phyloP scores from a whole-genome alignment of 805 yeast genomes.

The Cyberlindnera euphorbiiphila region DNA sequence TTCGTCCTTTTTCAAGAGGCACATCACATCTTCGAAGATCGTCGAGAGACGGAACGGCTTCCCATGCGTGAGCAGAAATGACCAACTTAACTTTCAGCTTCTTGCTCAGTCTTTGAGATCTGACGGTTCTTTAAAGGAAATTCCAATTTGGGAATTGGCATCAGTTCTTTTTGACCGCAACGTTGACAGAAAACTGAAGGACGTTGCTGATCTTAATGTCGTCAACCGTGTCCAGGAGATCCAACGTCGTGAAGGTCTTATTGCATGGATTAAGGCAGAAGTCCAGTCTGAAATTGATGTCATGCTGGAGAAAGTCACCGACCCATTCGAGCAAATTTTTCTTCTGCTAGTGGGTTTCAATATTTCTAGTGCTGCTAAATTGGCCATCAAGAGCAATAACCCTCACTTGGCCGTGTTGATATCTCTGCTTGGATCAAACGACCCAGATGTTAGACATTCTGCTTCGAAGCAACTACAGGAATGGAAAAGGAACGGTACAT shows the following conservation, averaged over 20 bases:
- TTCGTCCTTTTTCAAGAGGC: constrained; percentile 22
- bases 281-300: constrained; percentile 34
- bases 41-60: constrained; percentile 31
- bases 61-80: constrained; percentile 35
- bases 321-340: constrained; percentile 50
- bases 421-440: constrained; percentile 69
- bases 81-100: constrained; percentile 30
- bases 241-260: constrained; percentile 42
- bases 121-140: constrained; percentile 25
- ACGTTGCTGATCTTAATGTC: constrained; percentile 23
- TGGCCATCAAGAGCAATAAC: constrained; percentile 59
- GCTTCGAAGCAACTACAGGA: constrained; percentile 60
- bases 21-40: constrained; percentile 25
- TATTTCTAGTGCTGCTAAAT: constrained; percentile 54
- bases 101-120: constrained; percentile 22
- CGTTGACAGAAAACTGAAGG: constrained; percentile 18
- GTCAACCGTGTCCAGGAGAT: constrained; percentile 28
- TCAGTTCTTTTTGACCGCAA: constrained; percentile 56
- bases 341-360: constrained; percentile 50
- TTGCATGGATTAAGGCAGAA: constrained; percentile 53
- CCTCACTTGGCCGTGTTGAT: constrained; percentile 68
- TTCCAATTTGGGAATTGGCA: constrained; percentile 49
- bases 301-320: constrained; percentile 35
- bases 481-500: constrained; percentile 51
- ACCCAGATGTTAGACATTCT: constrained; percentile 46